phyloP scores from a whole-genome alignment of 257 asterid species.

The Schizonepeta tenuifolia region DNA sequence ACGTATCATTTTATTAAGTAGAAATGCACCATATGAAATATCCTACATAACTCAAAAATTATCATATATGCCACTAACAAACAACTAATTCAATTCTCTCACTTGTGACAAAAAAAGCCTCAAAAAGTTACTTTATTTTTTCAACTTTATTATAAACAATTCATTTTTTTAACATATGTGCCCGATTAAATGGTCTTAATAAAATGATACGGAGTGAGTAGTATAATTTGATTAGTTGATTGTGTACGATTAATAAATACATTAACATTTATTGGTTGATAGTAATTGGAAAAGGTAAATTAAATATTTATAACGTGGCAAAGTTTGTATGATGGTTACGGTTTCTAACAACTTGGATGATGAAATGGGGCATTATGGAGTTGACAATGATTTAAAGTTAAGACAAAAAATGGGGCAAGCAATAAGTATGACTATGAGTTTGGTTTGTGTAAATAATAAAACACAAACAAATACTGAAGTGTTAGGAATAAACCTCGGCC shows the following conservation, averaged over 20 bases:
- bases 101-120: too few relatives aligned
- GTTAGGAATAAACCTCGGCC: conserved; percentile 33
- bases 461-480: neutral
- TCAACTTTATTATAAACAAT: too few relatives aligned
- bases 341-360: conserved; percentile 25
- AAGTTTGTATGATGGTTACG: conserved; percentile 7
- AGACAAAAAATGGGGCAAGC: conserved; percentile 34
- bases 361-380: conserved; percentile 30
- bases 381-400: conserved; percentile 46
- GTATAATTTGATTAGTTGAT: neutral
- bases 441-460: neutral
- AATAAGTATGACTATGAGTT: neutral
- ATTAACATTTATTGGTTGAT: neutral
- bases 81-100: too few relatives aligned
- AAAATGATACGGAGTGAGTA: too few relatives aligned
- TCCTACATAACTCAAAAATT: too few relatives aligned
- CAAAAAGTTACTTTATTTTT: too few relatives aligned
- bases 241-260: neutral
- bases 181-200: too few relatives aligned
- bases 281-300: neutral
- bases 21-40: too few relatives aligned
- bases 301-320: neutral
- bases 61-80: too few relatives aligned
- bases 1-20: too few relatives aligned
- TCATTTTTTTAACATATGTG: too few relatives aligned